Evolutionary conservation across 2,329 filamentous ascomycete species (phyloP).

Genomic region (Boeremia exigua): DNA sequence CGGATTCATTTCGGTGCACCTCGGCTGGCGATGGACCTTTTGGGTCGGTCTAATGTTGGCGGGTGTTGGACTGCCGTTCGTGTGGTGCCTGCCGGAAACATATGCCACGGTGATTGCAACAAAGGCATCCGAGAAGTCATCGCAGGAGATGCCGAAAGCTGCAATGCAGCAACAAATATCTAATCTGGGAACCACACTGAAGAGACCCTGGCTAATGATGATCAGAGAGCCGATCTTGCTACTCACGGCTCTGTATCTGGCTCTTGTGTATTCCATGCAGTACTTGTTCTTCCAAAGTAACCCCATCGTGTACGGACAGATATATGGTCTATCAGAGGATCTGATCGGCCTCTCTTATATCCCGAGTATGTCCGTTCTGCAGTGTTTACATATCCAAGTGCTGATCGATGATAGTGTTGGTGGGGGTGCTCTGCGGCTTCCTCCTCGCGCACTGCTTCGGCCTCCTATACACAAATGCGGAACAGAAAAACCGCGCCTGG

Average conservation of each 20-base stretch:
- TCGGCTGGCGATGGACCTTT: slow-evolving; percentile 70
- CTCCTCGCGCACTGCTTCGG: slow-evolving; percentile 2
- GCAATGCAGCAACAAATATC: background rate
- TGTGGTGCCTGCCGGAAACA: slow-evolving; percentile 62
- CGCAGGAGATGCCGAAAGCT: background rate
- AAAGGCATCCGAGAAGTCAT: background rate
- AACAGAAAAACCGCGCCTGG: background rate
- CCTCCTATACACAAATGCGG: background rate
- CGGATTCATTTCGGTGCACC: slow-evolving; percentile 63
- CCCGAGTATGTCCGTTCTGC: background rate
- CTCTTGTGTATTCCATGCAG: slow-evolving; percentile 63
- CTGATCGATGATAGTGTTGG: slow-evolving; percentile 1
- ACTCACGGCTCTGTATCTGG: slow-evolving; percentile 70
- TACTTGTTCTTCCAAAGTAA: slow-evolving; percentile 77
- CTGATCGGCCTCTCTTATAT: slow-evolving; percentile 1
- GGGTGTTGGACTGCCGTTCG: slow-evolving; percentile 61
- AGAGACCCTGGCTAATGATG: slow-evolving; percentile 59
- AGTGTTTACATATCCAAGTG: background rate
- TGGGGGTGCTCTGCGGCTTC: slow-evolving; percentile 3
- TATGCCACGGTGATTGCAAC: slow-evolving; percentile 42
- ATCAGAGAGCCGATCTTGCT: slow-evolving; percentile 71
- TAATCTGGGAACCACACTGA: background rate
- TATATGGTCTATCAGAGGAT: slow-evolving; percentile 1
- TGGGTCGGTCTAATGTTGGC: slow-evolving; percentile 73
- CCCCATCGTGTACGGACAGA: slow-evolving; percentile 62